Conservation (phyloP, 2,329 filamentous ascomycete species). For the Beauveria scarabaeidicola region DNA sequence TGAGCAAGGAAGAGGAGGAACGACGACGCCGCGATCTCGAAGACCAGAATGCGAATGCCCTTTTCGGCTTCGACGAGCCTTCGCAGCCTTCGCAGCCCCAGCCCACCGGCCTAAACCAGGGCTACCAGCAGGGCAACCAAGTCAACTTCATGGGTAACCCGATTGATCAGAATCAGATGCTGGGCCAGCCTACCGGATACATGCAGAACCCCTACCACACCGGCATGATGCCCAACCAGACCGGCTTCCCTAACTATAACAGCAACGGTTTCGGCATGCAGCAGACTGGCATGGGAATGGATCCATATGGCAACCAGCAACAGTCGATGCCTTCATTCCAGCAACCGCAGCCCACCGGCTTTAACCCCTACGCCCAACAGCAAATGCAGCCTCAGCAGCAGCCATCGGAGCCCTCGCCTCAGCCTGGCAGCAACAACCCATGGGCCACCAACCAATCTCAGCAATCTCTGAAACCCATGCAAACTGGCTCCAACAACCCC, state of each 20-base stretch:
- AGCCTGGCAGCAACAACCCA: slow-evolving; percentile 86
- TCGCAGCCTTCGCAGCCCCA: slow-evolving; percentile 56
- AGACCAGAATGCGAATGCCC: slow-evolving; percentile 69
- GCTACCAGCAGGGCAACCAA: slow-evolving; percentile 91
- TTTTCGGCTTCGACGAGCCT: slow-evolving; percentile 73
- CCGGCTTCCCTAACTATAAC: slow-evolving; percentile 30
- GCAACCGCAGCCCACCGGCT: slow-evolving; percentile 44
- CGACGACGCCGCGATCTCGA: slow-evolving; percentile 79
- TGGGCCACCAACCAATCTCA: slow-evolving; percentile 61
- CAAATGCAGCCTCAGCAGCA: slow-evolving; percentile 33
- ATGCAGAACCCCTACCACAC: slow-evolving; percentile 47
- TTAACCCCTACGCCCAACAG: slow-evolving; percentile 43
- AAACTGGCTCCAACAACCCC: slow-evolving; percentile 95
- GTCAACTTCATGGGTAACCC: slow-evolving; percentile 98
- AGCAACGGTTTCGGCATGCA: slow-evolving; percentile 59
- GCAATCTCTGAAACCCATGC: slow-evolving; percentile 65
- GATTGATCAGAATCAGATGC: slow-evolving; percentile 67
- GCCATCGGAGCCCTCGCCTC: slow-evolving; percentile 52
- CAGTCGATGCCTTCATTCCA: slow-evolving; percentile 33
- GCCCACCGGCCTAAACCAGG: slow-evolving; percentile 87
- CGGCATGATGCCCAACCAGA: slow-evolving; percentile 41
- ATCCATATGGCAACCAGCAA: slow-evolving; percentile 57
- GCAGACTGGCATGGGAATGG: slow-evolving; percentile 59
- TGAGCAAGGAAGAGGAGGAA: slow-evolving; percentile 93
- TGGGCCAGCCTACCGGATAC: slow-evolving; percentile 73